These are phyloP conservation scores for Penicillium pulvis DNA, from an alignment of 495 filamentous ascomycete species.

Conservation along the genomic window DNA sequence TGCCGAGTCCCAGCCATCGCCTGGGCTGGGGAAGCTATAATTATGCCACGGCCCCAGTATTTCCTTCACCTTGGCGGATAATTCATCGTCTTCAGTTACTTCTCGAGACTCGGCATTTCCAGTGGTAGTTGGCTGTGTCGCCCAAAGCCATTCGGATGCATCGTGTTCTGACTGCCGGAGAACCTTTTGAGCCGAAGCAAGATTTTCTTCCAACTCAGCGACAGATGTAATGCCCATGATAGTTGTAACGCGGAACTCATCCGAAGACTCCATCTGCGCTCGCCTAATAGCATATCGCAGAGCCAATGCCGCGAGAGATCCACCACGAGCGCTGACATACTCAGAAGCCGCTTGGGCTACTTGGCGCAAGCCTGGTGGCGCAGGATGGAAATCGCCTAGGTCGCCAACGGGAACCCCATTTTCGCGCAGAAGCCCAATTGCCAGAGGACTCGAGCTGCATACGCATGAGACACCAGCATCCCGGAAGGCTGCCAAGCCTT, in stretches of 20 bases:
- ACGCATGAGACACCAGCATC: conserved; percentile 72
- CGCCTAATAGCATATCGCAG: conserved; percentile 21
- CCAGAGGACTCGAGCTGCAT: conserved; percentile 76
- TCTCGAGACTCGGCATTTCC: not conserved
- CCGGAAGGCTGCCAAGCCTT: conserved; percentile 56
- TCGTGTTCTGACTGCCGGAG: conserved; percentile 8
- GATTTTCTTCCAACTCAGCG: conserved; percentile 22
- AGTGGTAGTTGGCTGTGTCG: not conserved
- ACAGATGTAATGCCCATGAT: conserved; percentile 26
- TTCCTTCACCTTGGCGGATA: conserved; percentile 11
- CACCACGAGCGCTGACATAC: conserved; percentile 56
- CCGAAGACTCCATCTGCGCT: conserved; percentile 14
- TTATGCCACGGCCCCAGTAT: conserved; percentile 20
- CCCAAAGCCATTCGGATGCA: conserved; percentile 14
- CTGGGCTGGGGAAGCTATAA: conserved; percentile 25
- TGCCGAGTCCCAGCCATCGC: conserved; percentile 22
- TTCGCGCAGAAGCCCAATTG: conserved; percentile 75
- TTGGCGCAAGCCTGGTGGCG: conserved; percentile 61
- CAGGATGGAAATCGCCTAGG: conserved; percentile 77
- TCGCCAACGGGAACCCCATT: conserved; percentile 70
- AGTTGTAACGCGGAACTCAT: conserved; percentile 19
- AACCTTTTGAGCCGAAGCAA: conserved; percentile 16
- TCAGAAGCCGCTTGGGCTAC: conserved; percentile 52
- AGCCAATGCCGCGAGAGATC: conserved; percentile 58
- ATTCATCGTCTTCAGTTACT: not conserved